Conservation (phyloP, 2,329 filamentous ascomycete species). For the Chaetomiaceae sp. region DNA sequence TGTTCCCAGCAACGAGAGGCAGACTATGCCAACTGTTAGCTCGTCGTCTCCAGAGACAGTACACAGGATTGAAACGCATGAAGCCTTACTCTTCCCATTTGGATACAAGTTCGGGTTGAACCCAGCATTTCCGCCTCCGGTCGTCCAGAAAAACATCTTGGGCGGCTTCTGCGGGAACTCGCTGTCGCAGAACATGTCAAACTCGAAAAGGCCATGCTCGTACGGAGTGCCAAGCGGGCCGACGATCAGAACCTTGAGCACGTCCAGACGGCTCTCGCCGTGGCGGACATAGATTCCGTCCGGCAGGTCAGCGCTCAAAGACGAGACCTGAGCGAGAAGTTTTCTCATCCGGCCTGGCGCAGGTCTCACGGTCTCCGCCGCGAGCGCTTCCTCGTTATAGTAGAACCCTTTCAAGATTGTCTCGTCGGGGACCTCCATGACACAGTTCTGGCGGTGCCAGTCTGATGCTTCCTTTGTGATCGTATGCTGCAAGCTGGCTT, state of each 20-base stretch:
- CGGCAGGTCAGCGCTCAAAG: constrained; percentile 42
- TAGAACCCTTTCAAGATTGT: constrained; percentile 30
- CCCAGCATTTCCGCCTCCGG: constrained; percentile 34
- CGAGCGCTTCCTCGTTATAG: constrained; percentile 20
- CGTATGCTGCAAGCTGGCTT: constrained; percentile 4
- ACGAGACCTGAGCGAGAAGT: constrained; percentile 42
- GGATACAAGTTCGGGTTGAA: constrained; percentile 51
- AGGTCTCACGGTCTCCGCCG: constrained; percentile 11
- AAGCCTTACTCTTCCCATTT: constrained; percentile 43
- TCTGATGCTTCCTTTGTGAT: constrained; percentile 20
- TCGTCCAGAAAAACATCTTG: constrained; percentile 40
- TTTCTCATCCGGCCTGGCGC: constrained; percentile 42
- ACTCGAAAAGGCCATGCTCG: constrained; percentile 50
- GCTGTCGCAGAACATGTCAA: constrained; percentile 43
- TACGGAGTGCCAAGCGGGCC: constrained; percentile 49
- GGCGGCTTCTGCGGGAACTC: constrained; percentile 42
- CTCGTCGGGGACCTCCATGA: constrained; percentile 34
- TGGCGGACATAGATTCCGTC: constrained; percentile 48
- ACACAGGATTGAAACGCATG: neutral
- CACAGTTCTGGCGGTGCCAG: constrained; percentile 25
- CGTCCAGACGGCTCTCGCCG: constrained; percentile 40
- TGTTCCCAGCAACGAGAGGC: constrained; percentile 46
- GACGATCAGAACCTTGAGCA: constrained; percentile 47
- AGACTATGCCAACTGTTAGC: constrained; percentile 33
- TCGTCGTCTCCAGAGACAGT: neutral